Base-by-base conservation (phyloP, 805 yeast genomes). In the Yarrowia bubula region DNA sequence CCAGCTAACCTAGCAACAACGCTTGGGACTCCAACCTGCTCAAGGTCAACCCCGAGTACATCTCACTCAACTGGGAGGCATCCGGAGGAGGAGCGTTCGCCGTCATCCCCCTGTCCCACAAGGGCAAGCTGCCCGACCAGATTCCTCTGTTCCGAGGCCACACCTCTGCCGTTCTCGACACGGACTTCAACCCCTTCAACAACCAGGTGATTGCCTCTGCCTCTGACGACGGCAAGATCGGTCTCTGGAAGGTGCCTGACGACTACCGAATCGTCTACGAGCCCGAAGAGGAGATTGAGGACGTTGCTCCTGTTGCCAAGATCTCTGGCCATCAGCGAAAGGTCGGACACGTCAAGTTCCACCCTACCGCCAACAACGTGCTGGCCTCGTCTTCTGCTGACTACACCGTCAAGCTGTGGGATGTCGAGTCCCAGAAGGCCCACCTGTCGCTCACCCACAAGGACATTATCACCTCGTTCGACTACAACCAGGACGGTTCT, bases 11-110 rank as follows among this genome's bases (percentile, higher is more conserved):
- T 14, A 51, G 96, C 70, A 87, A 90, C 73, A 92, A 92, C 73
- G 99, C 98, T 1, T 95, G 97, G 90, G 99, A 95, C 76, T 89
- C 97, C 61, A 93, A 93, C 75, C 81, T 95, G 69, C 83, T 95
- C 69, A 86, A 91, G 72, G 84, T 89, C 69, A 95, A 95, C 75
- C 93, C 97, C 42, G 87, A 88, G 75, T 95, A 84, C 72, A 76
- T 95, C 46, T 82, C 97, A 0, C 88, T 92, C 69, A 92, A 90
- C 75, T 92, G 97, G 97, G 91, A 90, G 66, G 82, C 97, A 37
- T 88, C 96, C 10, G 98, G 98, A 44, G 98, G 98, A 68, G 99
- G 99, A 63, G 96, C 98, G 0, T 92, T 95, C 79, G 97, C 97
- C 0, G 89, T 96, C 11, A 86, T 95, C 67, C 99, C 99, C 1